Percentiles rank a stretch among this genome's conserved stretches.
Evolutionary conservation across 805 yeast genomes (phyloP).

Genomic region (Cyberlindnera xishuangbannaensis): DNA sequence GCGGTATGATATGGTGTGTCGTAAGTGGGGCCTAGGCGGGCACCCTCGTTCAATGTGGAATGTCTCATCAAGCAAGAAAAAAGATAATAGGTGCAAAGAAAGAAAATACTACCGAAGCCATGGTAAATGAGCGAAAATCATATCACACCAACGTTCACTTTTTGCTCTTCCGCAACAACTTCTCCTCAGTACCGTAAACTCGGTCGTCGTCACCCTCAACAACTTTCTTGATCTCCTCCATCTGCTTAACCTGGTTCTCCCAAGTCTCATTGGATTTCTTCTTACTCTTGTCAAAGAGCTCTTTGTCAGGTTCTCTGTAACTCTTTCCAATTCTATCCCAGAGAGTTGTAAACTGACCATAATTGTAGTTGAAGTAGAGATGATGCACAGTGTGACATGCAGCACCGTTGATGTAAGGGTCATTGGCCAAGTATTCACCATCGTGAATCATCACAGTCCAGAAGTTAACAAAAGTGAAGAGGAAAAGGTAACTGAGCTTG

Average conservation of each 20-base stretch:
- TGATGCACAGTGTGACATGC: conserved; percentile 98
- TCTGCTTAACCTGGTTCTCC: conserved; percentile 62
- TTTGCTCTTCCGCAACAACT: no score
- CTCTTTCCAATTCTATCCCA: conserved; percentile 97
- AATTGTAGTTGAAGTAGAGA: conserved; percentile 93
- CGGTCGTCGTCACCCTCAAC: conserved; percentile 83
- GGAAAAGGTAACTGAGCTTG: conserved; percentile 71
- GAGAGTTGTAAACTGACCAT: conserved; percentile 95
- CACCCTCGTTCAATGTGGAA: no score
- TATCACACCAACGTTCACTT: no score
- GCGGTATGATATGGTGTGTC: no score
- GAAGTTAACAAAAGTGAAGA: conserved; percentile 89
- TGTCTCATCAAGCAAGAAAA: no score
- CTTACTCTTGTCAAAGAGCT: conserved; percentile 62
- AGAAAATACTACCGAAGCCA: no score
- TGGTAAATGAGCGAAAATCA: no score
- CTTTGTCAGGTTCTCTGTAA: conserved; percentile 87
- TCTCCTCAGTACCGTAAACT: conserved; percentile 55
- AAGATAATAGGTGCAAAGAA: no score
- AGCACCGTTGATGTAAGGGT: conserved; percentile 93
- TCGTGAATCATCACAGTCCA: conserved; percentile 99
- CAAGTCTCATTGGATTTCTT: conserved; percentile 58
- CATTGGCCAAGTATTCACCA: conserved; percentile 90
- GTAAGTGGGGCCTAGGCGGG: no score
- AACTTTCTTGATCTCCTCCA: conserved; percentile 71